Base-by-base conservation (phyloP, 2,329 filamentous ascomycete species). In the Cladophialophora bantiana region DNA sequence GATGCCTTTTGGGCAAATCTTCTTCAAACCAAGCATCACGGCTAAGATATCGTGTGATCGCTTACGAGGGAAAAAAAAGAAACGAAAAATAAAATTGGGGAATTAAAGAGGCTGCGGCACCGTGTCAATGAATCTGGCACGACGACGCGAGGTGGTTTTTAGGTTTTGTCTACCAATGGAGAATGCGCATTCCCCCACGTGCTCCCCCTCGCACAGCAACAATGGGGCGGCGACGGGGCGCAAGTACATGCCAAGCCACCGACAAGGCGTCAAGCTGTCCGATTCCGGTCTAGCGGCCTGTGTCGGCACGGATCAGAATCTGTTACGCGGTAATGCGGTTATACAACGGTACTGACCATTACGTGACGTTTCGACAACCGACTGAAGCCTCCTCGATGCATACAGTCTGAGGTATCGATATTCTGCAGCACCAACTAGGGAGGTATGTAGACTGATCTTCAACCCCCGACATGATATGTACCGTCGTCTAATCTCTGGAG, bases 41-140 rank as follows among this genome's bases (percentile, higher is more conserved):
- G 13, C 53, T 55, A 55, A 55, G 31, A 35, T 5, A 55, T 18
- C 53, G 53, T 34, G 53, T 38, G 53, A 50, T 50, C 45, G 45
- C 45, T 50, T 50, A 50, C 45, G 20, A 50, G 18, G n/a, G 6
- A 26, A 26, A 26, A 3, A 26, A 26, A 26, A 26, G 26, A 26
- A 26, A 50, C 13, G 12, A 13, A 31, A 50, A 50, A 26, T 50
- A 26, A 50, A 50, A 50, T 26, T 26, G 45, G 45, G 45, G 45
- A 50, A 50, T 13, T 9, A 4, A 31, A 50, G 26, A 26, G 26
- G 26, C 45, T 50, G 26, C 26, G 26, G 26, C 20, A 7, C 7
- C 45, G 45, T 12, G 18, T 50, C 26, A 3, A 50, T 26, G 26
- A 31, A n/a, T 31, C 13, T 18, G 31, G 45, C 9, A 12, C 12